Evolutionary conservation across 2,329 filamentous ascomycete genomes (phyloP), one percentile per base, ranked within the genome.

Genomic region (Pseudogymnoascus sp.): DNA sequence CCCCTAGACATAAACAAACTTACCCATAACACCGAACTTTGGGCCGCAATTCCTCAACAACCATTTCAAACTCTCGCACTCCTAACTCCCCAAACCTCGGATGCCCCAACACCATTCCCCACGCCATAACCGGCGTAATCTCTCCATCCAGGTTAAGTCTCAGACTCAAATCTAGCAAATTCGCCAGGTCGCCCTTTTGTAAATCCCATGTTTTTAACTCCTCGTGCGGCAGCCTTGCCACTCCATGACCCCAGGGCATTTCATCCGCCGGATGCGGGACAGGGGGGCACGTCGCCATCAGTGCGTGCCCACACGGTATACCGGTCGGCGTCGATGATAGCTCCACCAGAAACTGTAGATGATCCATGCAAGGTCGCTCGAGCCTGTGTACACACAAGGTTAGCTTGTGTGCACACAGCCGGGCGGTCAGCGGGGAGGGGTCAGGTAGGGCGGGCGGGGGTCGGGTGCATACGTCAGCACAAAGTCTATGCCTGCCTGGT

Each of bases 11-110:
- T 60, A 61, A 14, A 41, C 3, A n/a, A 38, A 81, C 87, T 70
- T 76, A 93, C 89, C 94, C 94, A 74, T 97, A 97, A 73, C 94
- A 97, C 65, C 91, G 83, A 62, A 96, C 86, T 75, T 96, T 97
- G 61, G 81, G 81, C 67, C 83, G 78, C 61, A 97, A 79, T 62
- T 91, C 89, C 58, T 86, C 85, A 58, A 88, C 85, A 66, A 97
- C 79, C 64, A 78, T 81, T 67, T 81, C 79, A 67, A 96, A 84
- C 69, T 97, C 91, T 38, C 83, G 80, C 59, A 76, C 74, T 14
- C 78, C 83, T 65, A 97, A 75, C 66, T 88, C 84, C 4, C 72
- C 71, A 65, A 92, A 85, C 64, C 87, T 79, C 37, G 88, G 83
- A 73, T 94, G 87, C 50, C 79, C 81, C 64, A 91, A 77, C 58